phyloP scores from a whole-genome alignment of 257 asterid species.

The Henckelia pumila region DNA sequence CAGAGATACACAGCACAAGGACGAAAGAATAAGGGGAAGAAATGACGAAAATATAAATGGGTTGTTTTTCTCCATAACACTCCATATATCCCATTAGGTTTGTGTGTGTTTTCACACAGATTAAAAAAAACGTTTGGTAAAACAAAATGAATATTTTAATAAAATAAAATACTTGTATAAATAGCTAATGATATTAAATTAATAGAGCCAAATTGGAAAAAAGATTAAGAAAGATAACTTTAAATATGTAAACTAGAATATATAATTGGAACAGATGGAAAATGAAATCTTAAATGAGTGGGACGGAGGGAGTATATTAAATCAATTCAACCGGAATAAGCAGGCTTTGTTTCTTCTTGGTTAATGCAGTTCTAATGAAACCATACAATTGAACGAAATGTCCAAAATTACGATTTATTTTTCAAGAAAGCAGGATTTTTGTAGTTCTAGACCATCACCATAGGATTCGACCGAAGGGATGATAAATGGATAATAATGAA shows the following conservation, averaged over 20 bases:
- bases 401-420: neutral
- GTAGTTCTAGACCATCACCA: neutral
- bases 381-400: neutral
- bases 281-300: too few relatives aligned
- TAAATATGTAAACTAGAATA: too few relatives aligned
- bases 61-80: neutral
- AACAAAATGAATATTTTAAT: too few relatives aligned
- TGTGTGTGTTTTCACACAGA: too few relatives aligned
- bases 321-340: neutral
- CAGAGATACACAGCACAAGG: neutral
- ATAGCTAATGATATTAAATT: too few relatives aligned
- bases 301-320: too few relatives aligned
- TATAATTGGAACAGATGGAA: too few relatives aligned
- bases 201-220: too few relatives aligned
- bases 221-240: too few relatives aligned
- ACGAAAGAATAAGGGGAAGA: neutral
- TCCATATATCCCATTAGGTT: too few relatives aligned
- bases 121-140: too few relatives aligned
- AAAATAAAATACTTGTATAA: too few relatives aligned
- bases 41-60: neutral
- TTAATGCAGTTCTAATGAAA: neutral
- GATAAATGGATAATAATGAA: neutral
- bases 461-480: neutral
- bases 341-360: neutral
- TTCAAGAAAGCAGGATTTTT: neutral